These are phyloP conservation scores for Sutorius eximius DNA, from an alignment of 1,284 basidiomycete species.

Conservation along the genomic window DNA sequence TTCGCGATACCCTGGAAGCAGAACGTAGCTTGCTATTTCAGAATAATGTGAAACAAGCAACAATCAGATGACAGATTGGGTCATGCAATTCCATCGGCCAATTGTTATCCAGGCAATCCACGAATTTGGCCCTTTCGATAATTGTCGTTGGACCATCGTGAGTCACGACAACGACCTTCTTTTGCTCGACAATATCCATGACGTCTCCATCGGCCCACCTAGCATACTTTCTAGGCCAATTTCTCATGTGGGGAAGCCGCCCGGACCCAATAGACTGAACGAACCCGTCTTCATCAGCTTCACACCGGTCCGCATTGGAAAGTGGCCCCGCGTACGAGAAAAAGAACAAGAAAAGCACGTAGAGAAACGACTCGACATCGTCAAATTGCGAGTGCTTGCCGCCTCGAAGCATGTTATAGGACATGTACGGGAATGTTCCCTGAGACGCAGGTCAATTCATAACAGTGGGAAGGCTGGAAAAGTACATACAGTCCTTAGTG, in stretches of 20 bases:
- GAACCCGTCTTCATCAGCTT: not conserved
- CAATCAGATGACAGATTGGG: not conserved
- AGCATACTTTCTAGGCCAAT: not conserved
- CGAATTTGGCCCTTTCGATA: not conserved
- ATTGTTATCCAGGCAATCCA: not conserved
- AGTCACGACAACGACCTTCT: not conserved
- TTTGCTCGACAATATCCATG: not conserved
- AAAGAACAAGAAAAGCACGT: constrained; percentile 15
- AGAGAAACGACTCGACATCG: constrained; percentile 16
- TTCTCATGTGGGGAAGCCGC: not conserved
- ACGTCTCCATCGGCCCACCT: not conserved
- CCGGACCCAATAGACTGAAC: not conserved
- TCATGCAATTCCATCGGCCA: not conserved
- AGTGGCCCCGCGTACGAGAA: constrained; percentile 14
- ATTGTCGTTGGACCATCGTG: not conserved
- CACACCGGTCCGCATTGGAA: not conserved
- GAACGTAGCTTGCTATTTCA: not conserved
- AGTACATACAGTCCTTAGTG: not conserved
- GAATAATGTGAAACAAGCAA: not conserved
- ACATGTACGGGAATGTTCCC: constrained; percentile 12
- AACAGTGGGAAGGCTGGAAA: no score
- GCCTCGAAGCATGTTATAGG: not conserved
- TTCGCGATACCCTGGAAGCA: not conserved
- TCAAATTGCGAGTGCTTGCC: constrained; percentile 7
- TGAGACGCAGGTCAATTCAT: not conserved